phyloP scores from a whole-genome alignment of 176 grass and related monocot genomes.

The Calamus simplicifolius region DNA sequence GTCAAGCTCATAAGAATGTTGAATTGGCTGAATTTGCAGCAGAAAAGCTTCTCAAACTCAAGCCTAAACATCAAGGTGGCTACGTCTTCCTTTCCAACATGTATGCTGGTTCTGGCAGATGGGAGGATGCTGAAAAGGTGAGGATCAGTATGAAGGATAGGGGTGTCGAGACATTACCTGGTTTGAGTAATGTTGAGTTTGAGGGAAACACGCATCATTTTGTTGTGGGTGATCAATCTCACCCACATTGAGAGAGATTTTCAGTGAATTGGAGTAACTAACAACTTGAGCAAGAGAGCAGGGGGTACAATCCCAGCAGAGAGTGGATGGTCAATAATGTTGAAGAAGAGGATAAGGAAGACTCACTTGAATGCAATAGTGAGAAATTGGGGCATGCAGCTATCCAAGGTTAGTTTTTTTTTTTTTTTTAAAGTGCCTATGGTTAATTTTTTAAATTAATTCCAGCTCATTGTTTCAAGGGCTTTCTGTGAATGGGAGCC shows the following conservation, averaged over 20 bases:
- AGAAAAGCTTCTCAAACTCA: constrained; percentile 31
- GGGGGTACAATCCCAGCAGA: constrained; percentile 27
- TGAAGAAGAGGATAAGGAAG: constrained; percentile 34
- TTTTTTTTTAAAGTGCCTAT: no score
- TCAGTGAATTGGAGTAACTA: constrained; percentile 23
- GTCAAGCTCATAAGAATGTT: constrained; percentile 29
- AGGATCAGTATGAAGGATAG: constrained; percentile 26
- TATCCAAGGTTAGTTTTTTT: no score
- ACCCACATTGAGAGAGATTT: constrained; percentile 22
- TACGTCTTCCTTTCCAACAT: constrained; percentile 36
- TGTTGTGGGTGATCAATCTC: constrained; percentile 28
- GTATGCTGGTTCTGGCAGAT: constrained; percentile 23
- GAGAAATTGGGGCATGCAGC: constrained; percentile 23
- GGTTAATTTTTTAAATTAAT: no score
- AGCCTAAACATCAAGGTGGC: constrained; percentile 24
- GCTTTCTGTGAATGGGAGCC: no score
- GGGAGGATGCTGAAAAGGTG: constrained; percentile 26
- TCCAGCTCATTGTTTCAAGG: no score
- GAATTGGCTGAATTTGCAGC: constrained; percentile 20
- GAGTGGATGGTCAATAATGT: constrained; percentile 34
- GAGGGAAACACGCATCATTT: constrained; percentile 19
- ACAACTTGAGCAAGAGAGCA: constrained; percentile 16
- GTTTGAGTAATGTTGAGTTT: constrained; percentile 27
- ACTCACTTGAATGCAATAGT: constrained; percentile 30
- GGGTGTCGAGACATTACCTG: constrained; percentile 16